Conservation (phyloP, 345 rosid genomes). For the Aquilaria sinensis region DNA sequence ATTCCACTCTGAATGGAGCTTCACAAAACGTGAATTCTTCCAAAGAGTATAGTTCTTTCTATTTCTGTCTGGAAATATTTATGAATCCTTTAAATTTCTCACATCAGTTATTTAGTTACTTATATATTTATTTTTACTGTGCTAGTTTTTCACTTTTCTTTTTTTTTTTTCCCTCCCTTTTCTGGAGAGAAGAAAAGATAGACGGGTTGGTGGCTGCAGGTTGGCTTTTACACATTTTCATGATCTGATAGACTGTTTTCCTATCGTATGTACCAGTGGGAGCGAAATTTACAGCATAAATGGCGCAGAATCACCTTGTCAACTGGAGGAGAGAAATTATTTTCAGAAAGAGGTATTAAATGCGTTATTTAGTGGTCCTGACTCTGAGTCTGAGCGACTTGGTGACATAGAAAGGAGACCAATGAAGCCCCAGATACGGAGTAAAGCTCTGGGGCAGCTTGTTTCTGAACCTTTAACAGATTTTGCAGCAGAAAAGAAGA, state of each 20-base stretch:
- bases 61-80: constrained; percentile 2
- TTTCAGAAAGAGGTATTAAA: constrained; percentile 37
- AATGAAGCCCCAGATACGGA: constrained; percentile 18
- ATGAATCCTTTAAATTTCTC: not conserved
- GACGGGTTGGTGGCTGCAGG: not conserved
- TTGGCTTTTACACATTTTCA: not conserved
- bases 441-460: constrained; percentile 22
- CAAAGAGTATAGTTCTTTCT: constrained; percentile 13
- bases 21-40: constrained; percentile 10
- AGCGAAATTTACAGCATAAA: constrained; percentile 14
- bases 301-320: constrained; percentile 16
- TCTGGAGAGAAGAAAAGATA: no score
- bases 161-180: no score
- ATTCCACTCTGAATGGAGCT: constrained; percentile 17
- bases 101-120: no score
- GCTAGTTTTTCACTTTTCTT: no score
- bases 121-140: no score
- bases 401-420: constrained; percentile 20
- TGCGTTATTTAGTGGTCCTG: constrained; percentile 26
- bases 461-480: constrained; percentile 33
- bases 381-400: constrained; percentile 9
- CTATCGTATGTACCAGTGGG: not conserved
- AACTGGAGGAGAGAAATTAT: constrained; percentile 21
- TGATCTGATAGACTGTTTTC: constrained; percentile 5
- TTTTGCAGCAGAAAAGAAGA: constrained; percentile 12